These are phyloP conservation scores for Cetradonia linearis DNA, from an alignment of 495 filamentous ascomycete genomes.

Conservation along the genomic window DNA sequence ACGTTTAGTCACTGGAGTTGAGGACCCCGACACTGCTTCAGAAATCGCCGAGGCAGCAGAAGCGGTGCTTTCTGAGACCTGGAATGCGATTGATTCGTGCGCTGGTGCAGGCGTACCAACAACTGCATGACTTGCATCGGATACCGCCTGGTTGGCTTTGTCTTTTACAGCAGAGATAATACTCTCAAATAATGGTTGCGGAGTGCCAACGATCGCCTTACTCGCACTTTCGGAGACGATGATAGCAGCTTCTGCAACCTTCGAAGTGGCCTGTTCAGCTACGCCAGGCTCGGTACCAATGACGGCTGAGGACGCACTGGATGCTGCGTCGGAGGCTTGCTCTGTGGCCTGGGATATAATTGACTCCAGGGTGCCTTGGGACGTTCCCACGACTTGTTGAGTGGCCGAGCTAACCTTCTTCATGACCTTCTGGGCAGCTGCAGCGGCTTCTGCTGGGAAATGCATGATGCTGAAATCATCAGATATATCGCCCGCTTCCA, in stretches of 20 bases:
- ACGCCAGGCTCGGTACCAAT: constrained; percentile 24
- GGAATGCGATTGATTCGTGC: constrained; percentile 24
- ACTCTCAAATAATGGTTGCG: constrained; percentile 29
- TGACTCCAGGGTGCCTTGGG: constrained; percentile 32
- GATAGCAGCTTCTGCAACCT: constrained; percentile 19
- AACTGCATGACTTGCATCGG: constrained; percentile 26
- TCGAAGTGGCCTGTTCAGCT: constrained; percentile 27
- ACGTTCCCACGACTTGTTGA: constrained; percentile 31
- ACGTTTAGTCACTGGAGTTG: constrained; percentile 12
- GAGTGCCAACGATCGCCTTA: constrained; percentile 28
- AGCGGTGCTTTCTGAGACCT: constrained; percentile 22
- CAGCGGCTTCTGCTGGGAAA: constrained; percentile 38
- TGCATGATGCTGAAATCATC: constrained; percentile 60
- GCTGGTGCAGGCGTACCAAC: constrained; percentile 25
- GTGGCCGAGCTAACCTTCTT: constrained; percentile 33
- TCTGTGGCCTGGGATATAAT: constrained; percentile 27
- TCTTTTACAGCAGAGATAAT: constrained; percentile 28
- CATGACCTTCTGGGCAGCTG: constrained; percentile 36
- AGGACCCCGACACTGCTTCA: constrained; percentile 25
- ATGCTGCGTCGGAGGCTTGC: constrained; percentile 29
- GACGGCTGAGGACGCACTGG: constrained; percentile 29
- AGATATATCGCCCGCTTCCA: constrained; percentile 60
- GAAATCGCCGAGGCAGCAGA: constrained; percentile 23
- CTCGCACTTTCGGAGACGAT: constrained; percentile 7
- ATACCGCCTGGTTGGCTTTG: constrained; percentile 17